Evolutionary conservation across 495 filamentous ascomycete species (phyloP).

Genomic region (Talaromyces borbonicus): DNA sequence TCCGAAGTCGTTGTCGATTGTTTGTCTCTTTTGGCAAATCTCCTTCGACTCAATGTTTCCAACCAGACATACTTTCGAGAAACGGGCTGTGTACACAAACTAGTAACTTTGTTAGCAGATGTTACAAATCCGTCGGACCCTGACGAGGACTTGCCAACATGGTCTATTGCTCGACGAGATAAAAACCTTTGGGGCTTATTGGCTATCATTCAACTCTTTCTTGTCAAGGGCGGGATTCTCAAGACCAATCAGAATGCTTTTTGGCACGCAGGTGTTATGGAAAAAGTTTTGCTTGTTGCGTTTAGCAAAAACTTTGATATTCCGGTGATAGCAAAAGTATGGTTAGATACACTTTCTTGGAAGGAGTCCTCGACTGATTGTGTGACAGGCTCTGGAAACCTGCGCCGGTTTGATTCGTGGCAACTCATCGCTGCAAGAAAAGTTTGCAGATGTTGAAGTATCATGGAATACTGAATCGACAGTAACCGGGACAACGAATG

Average conservation of each 20-base stretch:
- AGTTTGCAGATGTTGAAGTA: slow-evolving; percentile 66
- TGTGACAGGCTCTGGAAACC: slow-evolving; percentile 60
- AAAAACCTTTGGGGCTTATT: slow-evolving; percentile 89
- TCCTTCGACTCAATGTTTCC: slow-evolving; percentile 77
- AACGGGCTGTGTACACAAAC: slow-evolving; percentile 68
- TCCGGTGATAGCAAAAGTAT: slow-evolving; percentile 71
- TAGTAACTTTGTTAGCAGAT: slow-evolving; percentile 59
- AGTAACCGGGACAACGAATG: slow-evolving; percentile 26
- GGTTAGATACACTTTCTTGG: slow-evolving; percentile 13
- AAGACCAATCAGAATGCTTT: slow-evolving; percentile 84
- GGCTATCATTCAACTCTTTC: slow-evolving; percentile 74
- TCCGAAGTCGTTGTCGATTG: slow-evolving; percentile 92
- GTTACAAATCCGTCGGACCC: slow-evolving; percentile 46
- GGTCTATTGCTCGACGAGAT: slow-evolving; percentile 68
- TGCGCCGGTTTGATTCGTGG: slow-evolving; percentile 84
- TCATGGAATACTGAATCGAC: slow-evolving; percentile 24
- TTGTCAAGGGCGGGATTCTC: slow-evolving; percentile 67
- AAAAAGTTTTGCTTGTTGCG: slow-evolving; percentile 70
- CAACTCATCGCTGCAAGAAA: slow-evolving; percentile 70
- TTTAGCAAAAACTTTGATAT: slow-evolving; percentile 69
- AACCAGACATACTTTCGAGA: slow-evolving; percentile 95
- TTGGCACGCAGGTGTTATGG: slow-evolving; percentile 69
- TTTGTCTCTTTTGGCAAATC: slow-evolving; percentile 82
- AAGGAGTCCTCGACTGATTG: slow-evolving; percentile 9
- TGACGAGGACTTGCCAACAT: slow-evolving; percentile 55